Evolutionary conservation across 23 red algal species (phyloP).

Genomic region (Agarophyton chilense): DNA sequence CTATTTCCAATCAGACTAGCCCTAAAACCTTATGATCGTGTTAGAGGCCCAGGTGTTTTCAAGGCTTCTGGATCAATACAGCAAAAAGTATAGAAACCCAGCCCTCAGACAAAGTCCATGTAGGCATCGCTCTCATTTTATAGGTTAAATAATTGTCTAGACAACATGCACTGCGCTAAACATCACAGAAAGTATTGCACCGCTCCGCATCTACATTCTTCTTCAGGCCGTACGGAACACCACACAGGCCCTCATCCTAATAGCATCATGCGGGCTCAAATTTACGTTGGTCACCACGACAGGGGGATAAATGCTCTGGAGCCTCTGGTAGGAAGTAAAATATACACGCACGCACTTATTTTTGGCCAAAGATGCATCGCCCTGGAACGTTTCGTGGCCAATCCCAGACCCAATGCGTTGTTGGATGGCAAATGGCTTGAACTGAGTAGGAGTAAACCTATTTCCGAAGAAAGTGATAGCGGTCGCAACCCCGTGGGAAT

Average conservation of each 20-base stretch:
- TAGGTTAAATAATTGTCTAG: no score
- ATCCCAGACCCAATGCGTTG: background rate
- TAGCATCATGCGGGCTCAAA: background rate
- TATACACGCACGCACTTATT: background rate
- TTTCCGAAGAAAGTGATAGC: background rate
- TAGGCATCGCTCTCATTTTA: no score
- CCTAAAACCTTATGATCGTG: no score
- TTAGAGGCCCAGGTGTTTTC: no score
- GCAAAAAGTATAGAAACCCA: no score
- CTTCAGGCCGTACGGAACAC: background rate
- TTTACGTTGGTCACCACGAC: background rate
- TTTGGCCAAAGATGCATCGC: background rate
- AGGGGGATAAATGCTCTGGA: background rate
- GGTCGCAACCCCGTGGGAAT: background rate
- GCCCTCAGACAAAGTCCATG: no score
- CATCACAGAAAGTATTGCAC: no score
- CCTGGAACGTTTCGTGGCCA: conserved; percentile 12
- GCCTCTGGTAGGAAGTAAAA: background rate
- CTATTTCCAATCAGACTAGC: no score
- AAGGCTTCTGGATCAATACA: no score
- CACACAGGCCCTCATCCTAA: background rate
- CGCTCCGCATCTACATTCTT: background rate
- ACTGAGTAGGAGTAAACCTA: conserved; percentile 5
- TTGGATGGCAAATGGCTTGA: background rate
- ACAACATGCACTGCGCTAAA: no score